Base-by-base conservation (phyloP, 352 stramenopile species). In the Phytophthora quininea region DNA sequence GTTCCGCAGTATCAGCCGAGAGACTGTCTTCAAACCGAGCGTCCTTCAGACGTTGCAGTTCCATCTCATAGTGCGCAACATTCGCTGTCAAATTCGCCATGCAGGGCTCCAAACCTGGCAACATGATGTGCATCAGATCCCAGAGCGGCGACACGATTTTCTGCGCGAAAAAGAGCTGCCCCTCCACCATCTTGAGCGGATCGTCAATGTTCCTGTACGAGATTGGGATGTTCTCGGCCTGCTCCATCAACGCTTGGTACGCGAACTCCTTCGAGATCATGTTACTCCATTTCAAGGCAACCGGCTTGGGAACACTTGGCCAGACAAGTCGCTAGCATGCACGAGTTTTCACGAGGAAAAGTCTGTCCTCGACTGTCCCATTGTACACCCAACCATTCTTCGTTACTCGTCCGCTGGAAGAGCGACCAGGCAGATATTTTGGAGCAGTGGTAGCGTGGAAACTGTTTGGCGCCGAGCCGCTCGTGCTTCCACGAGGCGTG, bases 181-280 rank as follows among this genome's bases (percentile, higher is more conserved):
- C 82, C 60, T 93, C 86, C 10, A 96, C 88, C 88, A 96, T 96
- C 59, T 92, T 82, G 31, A 93, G 47, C 33, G 88, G 88, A 47
- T 96, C 86, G 54, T 93, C 84, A 30, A 94, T 71, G 52, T 94
- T 86, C 30, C 89, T 75, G 57, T 94, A 92, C 45, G 88, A 94
- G 24, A 96, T 77, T 15, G 89, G 76, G 9, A 96, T 77, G 15
- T 91, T 88, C 50, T 95, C 84, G 0, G 82, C 80, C 52, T 93
- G 83, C 54, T 97, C 89, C 43, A 95, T 74, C 33, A 95, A 62
- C 29, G 88, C 91, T 58, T 97, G 89, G 51, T 88, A 89, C 12
- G 85, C 83, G 69, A 97, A 97, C 64, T 97, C 91, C 60, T 96
- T 91, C 55, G 89, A 84, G 46, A 97, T 94, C 79, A 95, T 90